Evolutionary conservation across 2,329 filamentous ascomycete species (phyloP), one percentile per base, ranked within the genome.

Genomic region (Aureobasidium musti): DNA sequence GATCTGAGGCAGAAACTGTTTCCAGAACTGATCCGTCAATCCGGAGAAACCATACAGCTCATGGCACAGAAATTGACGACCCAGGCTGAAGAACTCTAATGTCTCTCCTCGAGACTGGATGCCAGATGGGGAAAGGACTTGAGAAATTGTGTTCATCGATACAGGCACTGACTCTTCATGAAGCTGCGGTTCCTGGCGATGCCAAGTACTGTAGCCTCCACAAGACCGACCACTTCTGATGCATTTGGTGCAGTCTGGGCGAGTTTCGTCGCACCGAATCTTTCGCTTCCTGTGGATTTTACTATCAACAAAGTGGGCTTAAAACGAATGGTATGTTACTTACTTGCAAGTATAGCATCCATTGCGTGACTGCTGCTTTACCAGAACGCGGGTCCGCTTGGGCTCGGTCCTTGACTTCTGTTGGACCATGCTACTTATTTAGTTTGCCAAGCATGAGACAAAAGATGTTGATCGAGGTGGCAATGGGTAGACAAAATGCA

Each of bases 311-410:
- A 35, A 30, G 47, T 14, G 7, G 2, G 10, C 11, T 21, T 21
- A n/a, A 14, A 1, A 11, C 8, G 4, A 3, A 1, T 8, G n/a
- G 6, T 19, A 4, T 28, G 26, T 19, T 7, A 4, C 47, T 3
- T 50, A 50, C 47, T 50, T 50, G 47, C 47, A 50, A n/a, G 47
- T 50, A 17, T 50, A 50, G 21, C 47, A 30, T 4, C 47, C 47
- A 50, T 26, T 50, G 21, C 47, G 10, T 13, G 47, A 50, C 26
- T 50, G 47, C 13, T 5, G 5, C 13, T 13, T 30, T 3, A 13
- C 3, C 4, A 50, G 47, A 30, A 50, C 26, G 47, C 47, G 47
- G 28, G 47, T 50, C 10, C 47, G 47, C 43, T 45, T 45, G 1
- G 3, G n/a, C 19, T 23, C n/a, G 43, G n/a, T 45, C 43, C 23